Conservation (phyloP, 1,139 yeast species). For the Kodamaea ohmeri region DNA sequence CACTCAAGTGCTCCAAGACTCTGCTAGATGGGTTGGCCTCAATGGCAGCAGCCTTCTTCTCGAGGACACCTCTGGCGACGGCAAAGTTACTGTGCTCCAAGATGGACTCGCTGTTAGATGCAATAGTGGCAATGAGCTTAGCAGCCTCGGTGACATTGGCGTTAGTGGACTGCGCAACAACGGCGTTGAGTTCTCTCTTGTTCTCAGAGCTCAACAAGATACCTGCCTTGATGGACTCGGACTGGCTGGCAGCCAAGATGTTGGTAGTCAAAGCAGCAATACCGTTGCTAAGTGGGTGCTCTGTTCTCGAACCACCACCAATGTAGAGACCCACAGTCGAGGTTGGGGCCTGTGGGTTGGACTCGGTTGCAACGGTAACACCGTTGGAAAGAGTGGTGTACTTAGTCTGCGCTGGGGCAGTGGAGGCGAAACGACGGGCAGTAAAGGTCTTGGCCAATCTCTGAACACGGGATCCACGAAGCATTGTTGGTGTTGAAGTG, state of each 20-base stretch:
- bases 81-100: slow-evolving; percentile 36
- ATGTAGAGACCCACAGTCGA: slow-evolving; percentile 67
- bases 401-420: slow-evolving; percentile 59
- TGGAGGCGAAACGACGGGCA: slow-evolving; percentile 56
- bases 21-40: slow-evolving; percentile 47
- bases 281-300: slow-evolving; percentile 79
- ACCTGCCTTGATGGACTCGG: slow-evolving; percentile 42
- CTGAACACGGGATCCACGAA: slow-evolving; percentile 40
- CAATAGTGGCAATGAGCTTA: slow-evolving; percentile 34
- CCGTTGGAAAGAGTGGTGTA: slow-evolving; percentile 73
- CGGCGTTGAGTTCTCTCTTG: slow-evolving; percentile 54
- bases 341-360: slow-evolving; percentile 52
- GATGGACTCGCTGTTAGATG: slow-evolving; percentile 32
- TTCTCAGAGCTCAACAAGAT: slow-evolving; percentile 44
- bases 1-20: slow-evolving; percentile 70
- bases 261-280: slow-evolving; percentile 62
- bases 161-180: slow-evolving; percentile 49
- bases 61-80: slow-evolving; percentile 35
- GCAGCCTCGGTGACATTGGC: slow-evolving; percentile 45
- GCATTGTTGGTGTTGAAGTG: slow-evolving; percentile 20
- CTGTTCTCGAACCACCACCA: slow-evolving; percentile 77
- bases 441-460: slow-evolving; percentile 31
- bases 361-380: slow-evolving; percentile 66
- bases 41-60: slow-evolving; percentile 39
- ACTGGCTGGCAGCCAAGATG: slow-evolving; percentile 37